Base-by-base conservation (phyloP, 176 grass and related monocot genomes). In the Ananas comosus region DNA sequence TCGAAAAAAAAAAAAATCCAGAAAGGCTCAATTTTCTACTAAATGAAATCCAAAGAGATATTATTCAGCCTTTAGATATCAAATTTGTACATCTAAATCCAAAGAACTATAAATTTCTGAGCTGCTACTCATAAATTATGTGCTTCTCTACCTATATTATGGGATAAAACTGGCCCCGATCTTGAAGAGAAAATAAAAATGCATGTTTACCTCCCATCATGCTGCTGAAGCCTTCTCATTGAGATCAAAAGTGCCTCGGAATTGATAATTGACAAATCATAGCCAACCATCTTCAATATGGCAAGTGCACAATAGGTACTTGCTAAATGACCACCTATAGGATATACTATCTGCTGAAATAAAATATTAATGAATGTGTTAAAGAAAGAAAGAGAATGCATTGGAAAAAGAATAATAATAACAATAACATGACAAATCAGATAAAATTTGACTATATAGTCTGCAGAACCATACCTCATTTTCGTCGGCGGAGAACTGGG, bases 281-380 rank as follows among this genome's bases (percentile, higher is more conserved):
- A 88, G 12, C 89, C 89, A 50, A 97, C 21, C 73, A 85, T 83
- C 83, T 92, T 97, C 23, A 92, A 84, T 51, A 83, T 78, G 72
- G 94, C 82, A 17, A 97, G 83, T 53, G 94, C 86, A 65, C 81
- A 90, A 66, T 97, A 97, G 21, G 93, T 97, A 78, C 86, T 89
- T 70, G 94, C 84, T 81, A 97, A 81, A 81, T 97, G 81, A 82
- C 94, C 88, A 65, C 72, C 87, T 83, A 85, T 88, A 63, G 77
- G 48, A 57, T 53, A 80, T 74, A 79, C 71, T 67, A 80, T 77
- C 94, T 92, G 77, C 65, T 67, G 65, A 42, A 83, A 51, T 21
- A 23, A 70, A 63, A 2, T 58, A 28, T 25, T 59, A 59, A 59
- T 18, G 19, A 59, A 1, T 9, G 25, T 59, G n/a, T 59, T 19